A percentile compares a stretch with the other conserved stretches of the same genome.
Evolutionary conservation across 1,139 yeast species (phyloP).

Genomic region (Suhomyces maxii): DNA sequence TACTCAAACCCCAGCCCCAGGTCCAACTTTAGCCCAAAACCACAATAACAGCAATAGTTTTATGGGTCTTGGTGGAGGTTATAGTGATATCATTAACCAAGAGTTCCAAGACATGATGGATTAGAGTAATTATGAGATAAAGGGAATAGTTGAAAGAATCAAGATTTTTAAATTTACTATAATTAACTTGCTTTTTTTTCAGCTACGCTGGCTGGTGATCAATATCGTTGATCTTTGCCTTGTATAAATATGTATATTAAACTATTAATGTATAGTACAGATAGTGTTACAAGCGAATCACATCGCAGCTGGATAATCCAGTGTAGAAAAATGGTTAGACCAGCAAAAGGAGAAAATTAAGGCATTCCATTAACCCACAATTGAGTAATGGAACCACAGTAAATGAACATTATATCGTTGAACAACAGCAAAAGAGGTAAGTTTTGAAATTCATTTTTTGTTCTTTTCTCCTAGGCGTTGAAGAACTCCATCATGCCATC

Average conservation of each 20-base stretch:
- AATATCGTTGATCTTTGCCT: neutral
- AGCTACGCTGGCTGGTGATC: too few relatives aligned
- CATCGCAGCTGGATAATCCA: neutral
- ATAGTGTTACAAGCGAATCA: constrained; percentile 1
- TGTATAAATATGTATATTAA: neutral
- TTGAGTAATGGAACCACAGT: too few relatives aligned
- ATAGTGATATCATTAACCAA: constrained; percentile 40
- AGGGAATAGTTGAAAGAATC: too few relatives aligned
- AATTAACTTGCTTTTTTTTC: too few relatives aligned
- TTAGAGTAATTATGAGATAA: neutral
- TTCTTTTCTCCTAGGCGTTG: constrained; percentile 6
- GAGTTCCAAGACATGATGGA: constrained; percentile 42
- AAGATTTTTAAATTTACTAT: too few relatives aligned
- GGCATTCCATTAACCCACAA: too few relatives aligned
- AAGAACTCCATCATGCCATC: constrained; percentile 19
- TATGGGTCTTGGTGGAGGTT: constrained; percentile 20
- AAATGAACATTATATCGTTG: too few relatives aligned
- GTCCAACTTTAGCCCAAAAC: neutral
- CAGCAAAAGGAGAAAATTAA: too few relatives aligned
- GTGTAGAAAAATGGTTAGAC: too few relatives aligned
- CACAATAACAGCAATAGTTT: neutral
- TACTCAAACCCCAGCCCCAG: neutral
- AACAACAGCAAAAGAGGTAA: neutral
- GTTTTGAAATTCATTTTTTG: neutral
- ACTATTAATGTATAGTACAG: neutral